Conservation (phyloP, 176 grass and related monocot genomes). For the Raddia guianensis region DNA sequence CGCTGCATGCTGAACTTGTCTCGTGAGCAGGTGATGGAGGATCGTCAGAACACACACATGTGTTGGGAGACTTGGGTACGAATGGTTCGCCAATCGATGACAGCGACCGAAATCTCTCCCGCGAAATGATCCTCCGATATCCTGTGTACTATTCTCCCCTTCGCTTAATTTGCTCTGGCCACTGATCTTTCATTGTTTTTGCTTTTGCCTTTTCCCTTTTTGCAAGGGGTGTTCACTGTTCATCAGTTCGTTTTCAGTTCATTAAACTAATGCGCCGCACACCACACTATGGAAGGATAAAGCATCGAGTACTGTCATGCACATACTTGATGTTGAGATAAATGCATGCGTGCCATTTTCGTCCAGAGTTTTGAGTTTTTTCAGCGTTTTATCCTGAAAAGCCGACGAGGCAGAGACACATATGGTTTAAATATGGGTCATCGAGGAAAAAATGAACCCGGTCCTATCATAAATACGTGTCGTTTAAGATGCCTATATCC, state of each 20-base stretch:
- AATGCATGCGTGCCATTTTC: neutral
- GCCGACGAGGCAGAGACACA: neutral
- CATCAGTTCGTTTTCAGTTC: neutral
- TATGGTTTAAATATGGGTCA: neutral
- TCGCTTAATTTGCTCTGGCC: neutral
- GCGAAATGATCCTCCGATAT: neutral
- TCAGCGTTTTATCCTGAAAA: neutral
- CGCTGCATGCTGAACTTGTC: neutral
- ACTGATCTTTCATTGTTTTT: neutral
- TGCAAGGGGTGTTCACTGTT: neutral
- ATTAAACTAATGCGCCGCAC: neutral
- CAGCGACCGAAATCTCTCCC: neutral
- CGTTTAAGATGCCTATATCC: too few species aligned
- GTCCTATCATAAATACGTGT: too few species aligned
- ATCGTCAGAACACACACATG: neutral
- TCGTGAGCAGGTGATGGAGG: neutral
- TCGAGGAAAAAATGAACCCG: neutral
- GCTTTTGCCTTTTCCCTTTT: too few species aligned
- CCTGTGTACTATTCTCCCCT: neutral
- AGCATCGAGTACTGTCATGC: neutral
- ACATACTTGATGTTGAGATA: neutral
- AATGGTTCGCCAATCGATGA: neutral
- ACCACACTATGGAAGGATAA: neutral
- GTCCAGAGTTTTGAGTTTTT: neutral
- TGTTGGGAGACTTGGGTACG: neutral